Evolutionary conservation across 805 yeast species (phyloP), one percentile per base, ranked within the genome.

Genomic region (Cyberlindnera meyerae): DNA sequence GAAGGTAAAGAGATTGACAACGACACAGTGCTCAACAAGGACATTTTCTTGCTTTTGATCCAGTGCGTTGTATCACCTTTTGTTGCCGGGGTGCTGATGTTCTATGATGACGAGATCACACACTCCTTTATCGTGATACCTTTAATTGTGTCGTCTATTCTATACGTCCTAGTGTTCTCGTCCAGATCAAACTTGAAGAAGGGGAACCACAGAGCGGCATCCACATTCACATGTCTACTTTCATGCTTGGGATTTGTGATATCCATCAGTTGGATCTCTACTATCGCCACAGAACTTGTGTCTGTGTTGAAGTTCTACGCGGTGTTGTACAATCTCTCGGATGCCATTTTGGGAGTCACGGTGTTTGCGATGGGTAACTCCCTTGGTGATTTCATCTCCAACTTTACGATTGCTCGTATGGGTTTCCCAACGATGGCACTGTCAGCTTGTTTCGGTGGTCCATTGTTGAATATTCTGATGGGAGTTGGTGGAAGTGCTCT

Each of bases 381-480:
- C 0, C 61, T 86, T 9, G 97, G 97, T 8, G 98, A 90, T 54
- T 65, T 89, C 34, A 79, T 89, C 2, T 82, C 96, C 0, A 87
- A 90, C 50, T 63, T 81, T 32, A 82, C 94, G 0, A 77, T 90
- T 33, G 89, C 96, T 0, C 68, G 65, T 43, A 77, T 85, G 76
- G 97, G 96, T 0, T 81, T 77, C 63, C 88, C 96, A 0, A 71
- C 84, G 39, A 85, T 90, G 89, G 97, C 97, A 0, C 65, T 93
- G 15, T 84, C 94, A 9, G 96, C 97, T 0, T 89, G 97, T 52
- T 84, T 89, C 58, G 97, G 97, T 1, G 93, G 97, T 2, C 97
- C 97, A 0, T 62, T 90, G 43, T 58, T 90, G 35, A 82, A 88
- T 34, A 64, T 82, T 30, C 62, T 90, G 11, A 65, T 89, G 18